Evolutionary conservation across 805 yeast species (phyloP).

Genomic region (Metschnikowia peoriensis): DNA sequence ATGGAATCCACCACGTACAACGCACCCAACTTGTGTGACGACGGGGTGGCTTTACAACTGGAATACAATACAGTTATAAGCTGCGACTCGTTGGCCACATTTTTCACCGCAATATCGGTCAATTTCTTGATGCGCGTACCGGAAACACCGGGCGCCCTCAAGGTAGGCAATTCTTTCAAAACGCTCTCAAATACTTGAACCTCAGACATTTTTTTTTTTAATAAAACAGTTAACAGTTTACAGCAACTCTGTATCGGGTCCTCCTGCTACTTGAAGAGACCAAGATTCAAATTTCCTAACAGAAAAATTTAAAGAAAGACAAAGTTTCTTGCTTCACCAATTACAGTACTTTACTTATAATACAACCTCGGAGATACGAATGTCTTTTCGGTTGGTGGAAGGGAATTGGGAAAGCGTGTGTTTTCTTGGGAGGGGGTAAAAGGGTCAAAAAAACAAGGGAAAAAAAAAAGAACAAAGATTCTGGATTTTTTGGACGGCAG

Average conservation of each 20-base stretch:
- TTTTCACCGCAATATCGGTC: conserved; percentile 71
- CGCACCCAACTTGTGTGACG: conserved; percentile 84
- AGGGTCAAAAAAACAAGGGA: too few species aligned
- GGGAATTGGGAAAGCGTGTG: background rate
- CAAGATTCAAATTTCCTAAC: background rate
- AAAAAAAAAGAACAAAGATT: too few species aligned
- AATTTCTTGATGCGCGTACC: conserved; percentile 90
- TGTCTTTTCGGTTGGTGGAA: background rate
- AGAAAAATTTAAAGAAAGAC: conserved; percentile 2
- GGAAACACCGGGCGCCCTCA: conserved; percentile 89
- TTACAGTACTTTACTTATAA: conserved; percentile 16
- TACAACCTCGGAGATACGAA: conserved; percentile 13
- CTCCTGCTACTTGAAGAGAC: conserved; percentile 11
- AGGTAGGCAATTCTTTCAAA: conserved; percentile 49
- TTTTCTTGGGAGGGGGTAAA: too few species aligned
- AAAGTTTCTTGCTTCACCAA: conserved; percentile 12
- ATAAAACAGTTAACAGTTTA: background rate
- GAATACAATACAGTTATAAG: conserved; percentile 58
- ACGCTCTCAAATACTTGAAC: conserved; percentile 48
- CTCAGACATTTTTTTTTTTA: conserved; percentile 31
- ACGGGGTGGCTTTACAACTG: conserved; percentile 69
- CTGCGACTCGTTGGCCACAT: conserved; percentile 57
- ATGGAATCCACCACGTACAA: conserved; percentile 91
- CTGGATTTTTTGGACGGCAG: too few species aligned
- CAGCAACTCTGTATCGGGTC: conserved; percentile 9